phyloP scores from a whole-genome alignment of 169 alveolate species.

The Cystoisospora suis region DNA sequence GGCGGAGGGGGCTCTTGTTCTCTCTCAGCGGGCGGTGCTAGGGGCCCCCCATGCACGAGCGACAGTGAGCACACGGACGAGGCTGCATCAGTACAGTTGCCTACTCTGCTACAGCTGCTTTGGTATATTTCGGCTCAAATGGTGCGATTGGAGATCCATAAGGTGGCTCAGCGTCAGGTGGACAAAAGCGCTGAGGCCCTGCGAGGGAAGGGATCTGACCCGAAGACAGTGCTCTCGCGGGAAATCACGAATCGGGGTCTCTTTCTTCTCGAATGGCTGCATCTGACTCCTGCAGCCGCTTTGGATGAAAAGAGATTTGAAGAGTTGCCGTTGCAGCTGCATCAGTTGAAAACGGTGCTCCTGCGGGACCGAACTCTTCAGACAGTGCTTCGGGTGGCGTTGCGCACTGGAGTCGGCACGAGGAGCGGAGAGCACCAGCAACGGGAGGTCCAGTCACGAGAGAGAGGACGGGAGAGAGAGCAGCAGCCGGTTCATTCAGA shows the following conservation, averaged over 20 bases:
- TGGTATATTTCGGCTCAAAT: not conserved
- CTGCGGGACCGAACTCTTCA: not conserved
- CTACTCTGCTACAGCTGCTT: not conserved
- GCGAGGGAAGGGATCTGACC: not conserved
- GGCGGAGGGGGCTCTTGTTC: too few species aligned
- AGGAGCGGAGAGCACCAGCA: not conserved
- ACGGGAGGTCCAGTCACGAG: too few species aligned
- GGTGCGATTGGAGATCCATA: constrained; percentile 1
- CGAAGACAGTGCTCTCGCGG: not conserved
- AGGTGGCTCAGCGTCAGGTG: not conserved
- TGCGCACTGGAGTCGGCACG: not conserved
- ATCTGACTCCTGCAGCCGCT: not conserved
- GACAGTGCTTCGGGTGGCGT: not conserved
- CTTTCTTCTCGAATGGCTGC: not conserved
- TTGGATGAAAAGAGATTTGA: not conserved
- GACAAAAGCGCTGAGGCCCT: not conserved
- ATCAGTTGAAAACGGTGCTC: not conserved
- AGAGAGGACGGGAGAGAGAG: too few species aligned
- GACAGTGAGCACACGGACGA: too few species aligned
- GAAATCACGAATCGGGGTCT: not conserved
- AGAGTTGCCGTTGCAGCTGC: not conserved
- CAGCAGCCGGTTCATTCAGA: too few species aligned
- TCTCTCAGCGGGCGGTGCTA: too few species aligned
- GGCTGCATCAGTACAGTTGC: not conserved
- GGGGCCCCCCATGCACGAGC: too few species aligned